Base-by-base conservation (phyloP, 2,329 filamentous ascomycete genomes). In the Xylariaceae sp. region DNA sequence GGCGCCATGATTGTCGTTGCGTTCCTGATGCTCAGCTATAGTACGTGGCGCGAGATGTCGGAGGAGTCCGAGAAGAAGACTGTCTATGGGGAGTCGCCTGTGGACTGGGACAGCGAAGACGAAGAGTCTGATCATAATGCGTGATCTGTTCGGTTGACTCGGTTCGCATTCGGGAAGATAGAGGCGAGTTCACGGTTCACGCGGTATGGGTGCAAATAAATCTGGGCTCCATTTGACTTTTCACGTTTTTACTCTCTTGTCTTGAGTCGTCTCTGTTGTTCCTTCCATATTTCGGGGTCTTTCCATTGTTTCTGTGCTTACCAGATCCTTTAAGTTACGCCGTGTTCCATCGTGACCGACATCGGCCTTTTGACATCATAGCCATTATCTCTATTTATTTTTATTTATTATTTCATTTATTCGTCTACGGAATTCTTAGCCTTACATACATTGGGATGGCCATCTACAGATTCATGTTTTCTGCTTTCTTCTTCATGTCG, bases 41-140 rank as follows among this genome's bases (percentile, higher is more conserved):
- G 91, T 65, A 97, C 93, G 0, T 99, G 93, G 76, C 83, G 87
- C 54, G 94, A 99, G 77, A 93, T 97, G 87, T 84, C 86, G 73
- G 90, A 96, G 15, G 56, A 55, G 17, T 30, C 53, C 13, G 34
- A 30, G 23, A 30, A 18, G 18, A 59, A 63, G 17, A 51, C 48
- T 1, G 59, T 45, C 0, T 63, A 63, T 39, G 18, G 11, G 30
- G 59, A 53, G n/a, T 56, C 55, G 7, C 55, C 52, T 34, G 48
- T 56, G 3, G 61, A 63, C 15, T 63, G 54, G 59, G 59, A 63
- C 18, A 63, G 61, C 41, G 60, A 59, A 11, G 58, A 58, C 1
- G 52, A 53, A 3, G 54, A 56, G 13, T 45, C 53, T 11, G 55
- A 30, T 53, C 57, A 56, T 52, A 17, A 10, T 30, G 23, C 30